phyloP scores from a whole-genome alignment of 768 basidiomycete genomes.

The Pleurotus eryngii region DNA sequence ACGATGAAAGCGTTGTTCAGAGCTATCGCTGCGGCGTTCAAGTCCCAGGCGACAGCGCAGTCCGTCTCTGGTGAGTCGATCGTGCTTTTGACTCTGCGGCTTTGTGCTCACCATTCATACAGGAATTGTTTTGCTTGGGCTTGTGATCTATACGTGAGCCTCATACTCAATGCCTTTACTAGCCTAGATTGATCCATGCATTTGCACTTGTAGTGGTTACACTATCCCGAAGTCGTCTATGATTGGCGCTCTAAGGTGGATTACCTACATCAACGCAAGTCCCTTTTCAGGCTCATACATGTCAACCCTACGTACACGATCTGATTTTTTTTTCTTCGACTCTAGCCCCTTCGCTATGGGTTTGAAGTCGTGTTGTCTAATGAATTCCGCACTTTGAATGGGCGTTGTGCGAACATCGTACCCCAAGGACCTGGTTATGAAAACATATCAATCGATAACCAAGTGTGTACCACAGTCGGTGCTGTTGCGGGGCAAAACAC shows the following conservation, averaged over 20 bases:
- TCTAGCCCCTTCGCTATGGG: conserved; percentile 46
- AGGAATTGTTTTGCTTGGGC: conserved; percentile 38
- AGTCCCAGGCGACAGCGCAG: conserved; percentile 44
- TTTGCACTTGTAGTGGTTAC: conserved; percentile 35
- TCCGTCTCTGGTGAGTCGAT: conserved; percentile 38
- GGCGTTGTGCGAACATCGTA: conserved; percentile 38
- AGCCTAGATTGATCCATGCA: too few relatives aligned
- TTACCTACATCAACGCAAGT: conserved; percentile 47
- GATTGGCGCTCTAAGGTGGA: conserved; percentile 52
- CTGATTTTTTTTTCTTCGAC: conserved; percentile 14
- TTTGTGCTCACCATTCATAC: neutral
- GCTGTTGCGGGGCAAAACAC: conserved; percentile 40
- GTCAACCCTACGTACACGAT: conserved; percentile 11
- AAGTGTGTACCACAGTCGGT: conserved; percentile 57
- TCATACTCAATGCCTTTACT: neutral
- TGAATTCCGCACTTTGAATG: conserved; percentile 55
- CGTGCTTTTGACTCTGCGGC: neutral
- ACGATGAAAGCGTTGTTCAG: conserved; percentile 70
- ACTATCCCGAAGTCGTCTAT: conserved; percentile 46
- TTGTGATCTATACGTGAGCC: conserved; percentile 41
- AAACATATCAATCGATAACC: conserved; percentile 39
- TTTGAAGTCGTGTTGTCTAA: conserved; percentile 61
- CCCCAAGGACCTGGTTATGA: conserved; percentile 44
- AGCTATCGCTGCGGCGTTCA: conserved; percentile 44
- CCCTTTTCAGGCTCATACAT: neutral